phyloP scores from a whole-genome alignment of 108 stramenopile genomes.

The Aurantiochytrium sp. region DNA sequence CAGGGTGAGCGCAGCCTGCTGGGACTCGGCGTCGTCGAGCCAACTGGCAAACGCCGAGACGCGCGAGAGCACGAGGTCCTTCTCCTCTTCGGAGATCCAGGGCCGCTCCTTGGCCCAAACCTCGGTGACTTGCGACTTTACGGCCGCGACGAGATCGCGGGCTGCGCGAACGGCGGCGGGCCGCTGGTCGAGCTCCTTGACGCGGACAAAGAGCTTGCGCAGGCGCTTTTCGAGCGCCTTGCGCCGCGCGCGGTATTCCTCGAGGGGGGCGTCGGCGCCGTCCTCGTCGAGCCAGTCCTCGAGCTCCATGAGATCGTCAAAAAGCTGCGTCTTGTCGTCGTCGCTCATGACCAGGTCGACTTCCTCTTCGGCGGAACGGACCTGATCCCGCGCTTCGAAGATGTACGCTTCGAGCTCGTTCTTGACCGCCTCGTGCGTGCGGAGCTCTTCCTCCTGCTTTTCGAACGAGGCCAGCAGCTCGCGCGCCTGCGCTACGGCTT shows the following conservation, averaged over 20 bases:
- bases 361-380: slow-evolving; percentile 71
- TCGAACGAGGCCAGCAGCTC: slow-evolving; percentile 72
- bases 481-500: slow-evolving; percentile 70
- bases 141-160: background rate
- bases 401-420: slow-evolving; percentile 90
- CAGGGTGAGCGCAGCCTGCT: slow-evolving; percentile 50
- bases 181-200: slow-evolving; percentile 70
- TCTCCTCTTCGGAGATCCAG: slow-evolving; percentile 86
- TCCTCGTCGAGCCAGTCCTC: slow-evolving; percentile 98
- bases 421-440: slow-evolving; percentile 79
- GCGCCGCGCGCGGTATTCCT: slow-evolving; percentile 72
- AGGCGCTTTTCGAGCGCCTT: slow-evolving; percentile 71
- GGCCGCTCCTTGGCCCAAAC: slow-evolving; percentile 75
- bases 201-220: slow-evolving; percentile 74
- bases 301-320: slow-evolving; percentile 64
- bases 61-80: slow-evolving; percentile 68
- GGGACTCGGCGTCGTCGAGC: slow-evolving; percentile 69
- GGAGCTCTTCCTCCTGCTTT: slow-evolving; percentile 74
- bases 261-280: slow-evolving; percentile 70
- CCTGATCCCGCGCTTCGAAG: slow-evolving; percentile 75
- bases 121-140: slow-evolving; percentile 21
- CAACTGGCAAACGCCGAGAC: slow-evolving; percentile 66
- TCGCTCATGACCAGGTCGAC: slow-evolving; percentile 78
- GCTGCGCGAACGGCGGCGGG: slow-evolving; percentile 61
- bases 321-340: slow-evolving; percentile 80